Conservation (phyloP, 83 land plant species). For the Picea abies region DNA sequence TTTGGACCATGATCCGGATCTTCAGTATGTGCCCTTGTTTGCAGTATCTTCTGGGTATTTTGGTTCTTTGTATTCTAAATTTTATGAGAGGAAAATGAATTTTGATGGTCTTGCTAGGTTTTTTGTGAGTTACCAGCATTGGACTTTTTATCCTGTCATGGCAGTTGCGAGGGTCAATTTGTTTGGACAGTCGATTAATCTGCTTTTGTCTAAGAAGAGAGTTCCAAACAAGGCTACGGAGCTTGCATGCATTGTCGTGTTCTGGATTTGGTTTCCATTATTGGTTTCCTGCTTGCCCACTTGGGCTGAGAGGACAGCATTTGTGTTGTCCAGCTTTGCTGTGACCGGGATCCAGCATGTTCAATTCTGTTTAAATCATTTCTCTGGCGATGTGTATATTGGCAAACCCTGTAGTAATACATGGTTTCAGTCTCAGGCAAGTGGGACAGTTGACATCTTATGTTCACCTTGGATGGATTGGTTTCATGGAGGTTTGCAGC, state of each 20-base stretch:
- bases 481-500: conserved; percentile 93
- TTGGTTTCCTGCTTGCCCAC: conserved; percentile 67
- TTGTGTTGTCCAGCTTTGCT: conserved; percentile 64
- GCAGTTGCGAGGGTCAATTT: conserved; percentile 79
- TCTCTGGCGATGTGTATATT: conserved; percentile 70
- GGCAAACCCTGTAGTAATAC: conserved; percentile 64
- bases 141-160: conserved; percentile 88
- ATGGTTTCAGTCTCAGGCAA: conserved; percentile 70
- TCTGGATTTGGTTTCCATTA: conserved; percentile 77
- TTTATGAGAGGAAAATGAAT: conserved; percentile 67
- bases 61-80: conserved; percentile 52
- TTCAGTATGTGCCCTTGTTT: conserved; percentile 82
- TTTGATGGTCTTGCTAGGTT: conserved; percentile 64
- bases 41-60: conserved; percentile 70
- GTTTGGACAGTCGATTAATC: conserved; percentile 57
- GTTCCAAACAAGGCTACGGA: conserved; percentile 59
- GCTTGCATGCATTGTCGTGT: conserved; percentile 56
- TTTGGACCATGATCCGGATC: conserved; percentile 83
- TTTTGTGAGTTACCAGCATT: conserved; percentile 86
- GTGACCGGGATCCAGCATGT: conserved; percentile 83
- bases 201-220: conserved; percentile 50
- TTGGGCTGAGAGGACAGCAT: conserved; percentile 55
- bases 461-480: conserved; percentile 87
- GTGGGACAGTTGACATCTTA: conserved; percentile 70
- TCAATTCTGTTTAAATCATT: conserved; percentile 88